Evolutionary conservation across 192 early-diverging fungal genomes (phyloP), one percentile per base, ranked within the genome.

Genomic region (Rhizophagus clarus): DNA sequence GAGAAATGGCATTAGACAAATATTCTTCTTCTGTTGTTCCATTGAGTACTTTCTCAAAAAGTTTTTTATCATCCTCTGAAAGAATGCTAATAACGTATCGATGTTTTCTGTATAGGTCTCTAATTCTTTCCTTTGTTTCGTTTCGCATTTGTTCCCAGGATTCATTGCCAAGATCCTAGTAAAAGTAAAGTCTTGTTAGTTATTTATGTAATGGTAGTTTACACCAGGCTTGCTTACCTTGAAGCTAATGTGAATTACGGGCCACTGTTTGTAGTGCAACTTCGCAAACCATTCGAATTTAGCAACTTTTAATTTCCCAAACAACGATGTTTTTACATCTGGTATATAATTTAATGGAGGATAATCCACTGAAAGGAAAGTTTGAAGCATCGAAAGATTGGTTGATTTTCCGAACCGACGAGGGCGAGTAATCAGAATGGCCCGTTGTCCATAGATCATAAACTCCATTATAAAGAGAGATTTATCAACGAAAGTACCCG

Each of bases 371-470:
- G 28, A 20, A 40, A 79, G 67, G 11, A 79, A 79, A 26, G 78
- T 69, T 61, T 42, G n/a, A 60, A 79, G 78, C 78, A 79, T 79
- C 1, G 69, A 79, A 14, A 79, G 66, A 24, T 79, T 79, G 17
- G 78, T 68, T n/a, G 78, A 68, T 68, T 79, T 79, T 1, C 78
- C 78, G 14, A 73, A 73, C 47, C 47, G 22, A 47, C 66, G 78
- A 49, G 78, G 78, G 26, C 78, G 78, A 79, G 15, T 79, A 69
- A 79, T 79, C 17, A 79, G 22, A 28, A 7, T 49, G 40, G 78
- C 68, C 42, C n/a, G 61, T 14, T 28, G 2, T 51, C 63, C 76
- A 31, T 34, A 60, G 2, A 71, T 40, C 45, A 79, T 79, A 22
- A 68, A 63, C n/a, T 79, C 78, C 17, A 68, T 49, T 45, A 79